Evolutionary conservation across 352 stramenopile species (phyloP).

Genomic region (Thraustochytrium striatum): DNA sequence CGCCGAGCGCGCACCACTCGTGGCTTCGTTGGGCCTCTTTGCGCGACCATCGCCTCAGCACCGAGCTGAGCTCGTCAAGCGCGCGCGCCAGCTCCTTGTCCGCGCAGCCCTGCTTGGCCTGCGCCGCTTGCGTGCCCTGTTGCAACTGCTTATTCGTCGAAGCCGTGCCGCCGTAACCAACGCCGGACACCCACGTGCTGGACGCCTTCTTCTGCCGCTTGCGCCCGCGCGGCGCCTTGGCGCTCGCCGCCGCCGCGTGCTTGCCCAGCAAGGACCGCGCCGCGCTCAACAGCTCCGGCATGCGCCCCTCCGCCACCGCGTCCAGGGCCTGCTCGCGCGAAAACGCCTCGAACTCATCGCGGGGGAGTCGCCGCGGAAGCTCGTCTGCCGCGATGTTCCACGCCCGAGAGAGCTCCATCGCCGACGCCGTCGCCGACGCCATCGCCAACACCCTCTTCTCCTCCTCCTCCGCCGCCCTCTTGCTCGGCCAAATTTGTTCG

Average conservation of each 20-base stretch:
- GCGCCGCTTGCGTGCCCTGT: background rate
- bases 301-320: too few species aligned
- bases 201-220: background rate
- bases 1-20: background rate
- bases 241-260: background rate
- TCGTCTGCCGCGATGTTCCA: too few species aligned
- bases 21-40: background rate
- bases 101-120: background rate
- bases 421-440: too few species aligned
- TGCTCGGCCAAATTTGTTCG: too few species aligned
- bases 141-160: background rate
- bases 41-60: background rate
- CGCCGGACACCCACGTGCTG: background rate
- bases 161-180: constrained; percentile 8
- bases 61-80: background rate
- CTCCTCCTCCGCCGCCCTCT: too few species aligned
- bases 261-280: too few species aligned
- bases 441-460: too few species aligned
- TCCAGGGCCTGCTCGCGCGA: too few species aligned
- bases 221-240: background rate
- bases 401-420: too few species aligned
- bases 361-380: too few species aligned
- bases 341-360: too few species aligned
- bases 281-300: too few species aligned
- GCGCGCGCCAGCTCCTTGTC: background rate